Evolutionary conservation across 768 basidiomycete species (phyloP), one percentile per base, ranked within the genome.

Genomic region (Leccinum disarticulatum): DNA sequence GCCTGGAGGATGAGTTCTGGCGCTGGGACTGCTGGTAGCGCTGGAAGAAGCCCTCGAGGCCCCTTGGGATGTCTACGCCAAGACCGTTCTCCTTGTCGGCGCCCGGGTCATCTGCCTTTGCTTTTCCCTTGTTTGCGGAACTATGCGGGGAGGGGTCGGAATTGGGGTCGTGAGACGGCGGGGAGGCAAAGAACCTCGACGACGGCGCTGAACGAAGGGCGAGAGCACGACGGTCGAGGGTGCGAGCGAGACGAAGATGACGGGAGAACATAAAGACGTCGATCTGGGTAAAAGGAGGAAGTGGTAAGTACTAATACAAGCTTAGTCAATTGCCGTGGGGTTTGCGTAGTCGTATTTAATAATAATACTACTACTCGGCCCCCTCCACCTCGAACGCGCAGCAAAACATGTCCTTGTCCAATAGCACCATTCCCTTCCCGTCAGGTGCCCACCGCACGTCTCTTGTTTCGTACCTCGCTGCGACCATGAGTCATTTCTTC

Each of bases 361-460:
- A 17, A 27, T 49, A 19, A 27, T 22, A 49, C 22, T 15, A 11
- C 17, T 46, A 49, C 17, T 50, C 47, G 28, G 48, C 55, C 57
- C 22, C 84, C 66, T 84, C 80, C 6, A 91, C 90, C 70, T 92
- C 90, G 60, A 91, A 93, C 6, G 88, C 90, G 69, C 91, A 92
- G 69, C 93, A 95, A 68, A 94, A 96, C 46, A 82, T 82, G 35
- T 89, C 85, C 67, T 82, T 88, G 66, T 91, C 91, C 57, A 93
- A 57, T 52, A 96, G 70, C 2, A 88, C 77, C 56, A 95, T 73
- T 1, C 90, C 90, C 61, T 90, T 89, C 3, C 95, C 95, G 67
- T 97, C 93, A 4, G 91, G 90, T 13, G 91, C 83, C 92, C 93
- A 97, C 46, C 73, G 79, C 5, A 91, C 64, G 62, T 91, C 87